phyloP scores from a whole-genome alignment of 306 rosid genomes.

The Trichosanthes truncata region DNA sequence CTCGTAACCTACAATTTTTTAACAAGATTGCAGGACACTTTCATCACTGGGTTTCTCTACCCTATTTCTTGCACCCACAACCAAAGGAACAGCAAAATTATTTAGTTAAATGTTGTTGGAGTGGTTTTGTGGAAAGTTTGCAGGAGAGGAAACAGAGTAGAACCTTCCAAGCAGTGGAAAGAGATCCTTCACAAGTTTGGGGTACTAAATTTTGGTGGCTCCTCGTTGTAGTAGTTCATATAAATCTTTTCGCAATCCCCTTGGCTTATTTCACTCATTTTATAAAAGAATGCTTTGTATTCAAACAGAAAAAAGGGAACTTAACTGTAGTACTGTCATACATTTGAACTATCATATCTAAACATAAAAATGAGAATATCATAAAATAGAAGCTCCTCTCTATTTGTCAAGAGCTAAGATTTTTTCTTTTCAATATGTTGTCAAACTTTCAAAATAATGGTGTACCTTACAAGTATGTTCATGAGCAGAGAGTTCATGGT shows the following conservation, averaged over 20 bases:
- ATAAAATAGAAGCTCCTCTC: not conserved
- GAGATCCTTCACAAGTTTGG: not conserved
- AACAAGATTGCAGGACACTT: not conserved
- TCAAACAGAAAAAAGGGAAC: not conserved
- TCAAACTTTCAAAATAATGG: conserved; percentile 1
- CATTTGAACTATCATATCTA: not conserved
- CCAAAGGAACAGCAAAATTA: not conserved
- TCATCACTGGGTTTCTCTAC: not conserved
- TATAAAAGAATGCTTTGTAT: not conserved
- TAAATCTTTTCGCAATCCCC: not conserved
- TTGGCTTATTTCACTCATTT: not conserved
- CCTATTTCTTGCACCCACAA: not conserved
- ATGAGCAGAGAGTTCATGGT: not conserved
- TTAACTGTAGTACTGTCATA: not conserved
- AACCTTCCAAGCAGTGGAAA: not conserved
- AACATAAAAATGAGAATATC: not conserved
- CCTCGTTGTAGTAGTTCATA: not conserved
- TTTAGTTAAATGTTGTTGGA: not conserved
- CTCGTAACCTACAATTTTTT: not conserved
- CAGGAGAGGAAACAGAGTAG: not conserved
- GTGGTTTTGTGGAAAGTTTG: not conserved
- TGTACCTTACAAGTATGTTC: not conserved
- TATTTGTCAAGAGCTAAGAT: not conserved
- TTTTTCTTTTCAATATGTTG: not conserved
- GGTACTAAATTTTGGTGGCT: not conserved